Evolutionary conservation across 2,329 filamentous ascomycete species (phyloP).

Genomic region (Alternaria sp.): DNA sequence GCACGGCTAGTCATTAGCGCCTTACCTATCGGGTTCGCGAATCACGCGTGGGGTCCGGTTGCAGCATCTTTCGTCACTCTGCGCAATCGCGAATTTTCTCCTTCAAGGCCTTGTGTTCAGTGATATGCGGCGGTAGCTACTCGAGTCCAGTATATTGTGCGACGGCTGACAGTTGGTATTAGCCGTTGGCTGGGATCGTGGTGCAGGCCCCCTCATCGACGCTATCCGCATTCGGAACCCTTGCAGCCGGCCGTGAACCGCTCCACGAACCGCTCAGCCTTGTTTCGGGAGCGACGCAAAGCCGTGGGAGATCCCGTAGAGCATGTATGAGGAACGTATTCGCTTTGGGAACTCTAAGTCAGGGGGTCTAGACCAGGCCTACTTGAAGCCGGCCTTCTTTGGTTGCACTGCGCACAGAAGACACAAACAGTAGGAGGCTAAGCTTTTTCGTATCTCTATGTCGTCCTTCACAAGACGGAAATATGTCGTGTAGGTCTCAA

Average conservation of each 20-base stretch:
- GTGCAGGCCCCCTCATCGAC: conserved; percentile 4
- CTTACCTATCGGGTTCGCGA: conserved; percentile 8
- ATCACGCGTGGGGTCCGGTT: conserved; percentile 18
- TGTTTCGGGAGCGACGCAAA: conserved; percentile 8
- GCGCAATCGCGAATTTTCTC: background rate
- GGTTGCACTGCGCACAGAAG: background rate
- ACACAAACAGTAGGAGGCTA: background rate
- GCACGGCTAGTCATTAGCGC: conserved; percentile 17
- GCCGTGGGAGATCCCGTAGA: background rate
- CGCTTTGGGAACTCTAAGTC: background rate
- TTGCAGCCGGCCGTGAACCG: conserved; percentile 4
- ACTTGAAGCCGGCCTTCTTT: background rate
- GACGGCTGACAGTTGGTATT: background rate
- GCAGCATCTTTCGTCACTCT: background rate
- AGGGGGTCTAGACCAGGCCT: background rate
- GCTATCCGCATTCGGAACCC: conserved; percentile 1
- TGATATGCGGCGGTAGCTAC: background rate
- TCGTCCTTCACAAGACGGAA: background rate
- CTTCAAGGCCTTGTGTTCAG: background rate
- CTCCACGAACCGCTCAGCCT: conserved; percentile 15
- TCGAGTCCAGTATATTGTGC: conserved; percentile 10
- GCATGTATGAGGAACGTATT: background rate
- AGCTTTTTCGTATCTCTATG: background rate
- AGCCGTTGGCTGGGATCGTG: background rate
- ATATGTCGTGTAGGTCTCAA: background rate